Percentiles rank a stretch among this genome's conserved stretches.
phyloP scores from a whole-genome alignment of 352 stramenopile genomes.

The Pilasporangium apinafurcum region DNA sequence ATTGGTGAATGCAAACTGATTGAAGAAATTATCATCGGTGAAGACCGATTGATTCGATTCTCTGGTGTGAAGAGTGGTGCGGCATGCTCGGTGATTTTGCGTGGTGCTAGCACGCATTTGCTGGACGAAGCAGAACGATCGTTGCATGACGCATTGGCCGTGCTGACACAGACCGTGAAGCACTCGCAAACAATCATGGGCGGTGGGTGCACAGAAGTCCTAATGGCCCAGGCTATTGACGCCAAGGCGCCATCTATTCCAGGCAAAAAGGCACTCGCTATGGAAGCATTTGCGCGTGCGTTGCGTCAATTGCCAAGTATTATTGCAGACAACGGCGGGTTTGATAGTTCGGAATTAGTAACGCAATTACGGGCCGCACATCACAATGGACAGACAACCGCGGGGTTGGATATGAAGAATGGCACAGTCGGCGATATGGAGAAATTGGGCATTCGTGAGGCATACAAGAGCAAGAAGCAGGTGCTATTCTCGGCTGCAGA shows the following conservation, averaged over 20 bases:
- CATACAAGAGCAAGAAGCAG: constrained; percentile 95
- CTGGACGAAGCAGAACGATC: constrained; percentile 99
- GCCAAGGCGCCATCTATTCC: constrained; percentile 88
- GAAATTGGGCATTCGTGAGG: constrained; percentile 96
- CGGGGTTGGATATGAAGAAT: constrained; percentile 97
- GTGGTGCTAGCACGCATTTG: constrained; percentile 93
- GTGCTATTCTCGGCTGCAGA: constrained; percentile 97
- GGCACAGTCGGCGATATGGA: constrained; percentile 96
- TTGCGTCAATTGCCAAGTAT: constrained; percentile 97
- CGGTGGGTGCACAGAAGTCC: constrained; percentile 95
- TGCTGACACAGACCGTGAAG: constrained; percentile 97
- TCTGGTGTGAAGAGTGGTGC: constrained; percentile 95
- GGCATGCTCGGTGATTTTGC: constrained; percentile 93
- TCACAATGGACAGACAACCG: constrained; percentile 85
- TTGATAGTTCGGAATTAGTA: constrained; percentile 97
- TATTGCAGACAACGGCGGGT: constrained; percentile 99
- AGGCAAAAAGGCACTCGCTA: constrained; percentile 97
- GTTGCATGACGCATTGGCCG: constrained; percentile 97
- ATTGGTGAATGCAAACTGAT: constrained; percentile 97
- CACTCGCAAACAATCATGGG: constrained; percentile 95
- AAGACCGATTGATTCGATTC: constrained; percentile 96
- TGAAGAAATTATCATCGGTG: constrained; percentile 99
- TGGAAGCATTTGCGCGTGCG: constrained; percentile 96
- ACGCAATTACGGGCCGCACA: constrained; percentile 94
- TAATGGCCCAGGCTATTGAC: constrained; percentile 94